Conservation (phyloP, 2,329 filamentous ascomycete genomes). For the Ophiosphaerella herpotricha region DNA sequence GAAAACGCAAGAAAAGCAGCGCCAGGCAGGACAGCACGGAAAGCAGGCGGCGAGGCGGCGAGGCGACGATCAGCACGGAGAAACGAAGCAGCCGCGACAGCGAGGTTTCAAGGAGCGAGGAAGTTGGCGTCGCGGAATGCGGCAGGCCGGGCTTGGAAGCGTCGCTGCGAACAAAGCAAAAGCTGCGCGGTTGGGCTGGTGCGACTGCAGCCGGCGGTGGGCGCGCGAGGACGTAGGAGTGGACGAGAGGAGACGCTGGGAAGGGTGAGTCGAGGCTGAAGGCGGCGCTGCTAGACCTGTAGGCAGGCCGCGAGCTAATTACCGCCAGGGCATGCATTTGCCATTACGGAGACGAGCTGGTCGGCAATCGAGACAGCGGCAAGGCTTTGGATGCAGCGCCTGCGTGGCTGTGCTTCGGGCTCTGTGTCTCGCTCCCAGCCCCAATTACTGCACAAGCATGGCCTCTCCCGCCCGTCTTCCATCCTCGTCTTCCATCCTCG, state of each 20-base stretch:
- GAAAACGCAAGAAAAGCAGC: conserved; percentile 13
- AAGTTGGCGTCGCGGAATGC: conserved; percentile 27
- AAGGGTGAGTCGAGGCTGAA: conserved; percentile 19
- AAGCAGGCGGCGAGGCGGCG: conserved; percentile 2
- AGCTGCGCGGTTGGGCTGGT: conserved; percentile 15
- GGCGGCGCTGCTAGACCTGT: conserved; percentile 12
- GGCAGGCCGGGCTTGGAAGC: conserved; percentile 14
- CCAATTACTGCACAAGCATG: no score
- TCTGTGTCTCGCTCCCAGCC: no score
- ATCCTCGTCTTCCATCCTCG: no score
- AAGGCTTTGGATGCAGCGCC: conserved; percentile 4
- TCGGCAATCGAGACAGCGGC: no score
- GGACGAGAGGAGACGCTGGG: conserved; percentile 23
- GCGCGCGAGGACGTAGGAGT: conserved; percentile 26
- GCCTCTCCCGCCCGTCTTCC: background rate
- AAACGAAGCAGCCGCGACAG: conserved; percentile 3
- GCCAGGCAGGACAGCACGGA: conserved; percentile 2
- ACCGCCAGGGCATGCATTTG: background rate
- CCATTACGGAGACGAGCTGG: no score
- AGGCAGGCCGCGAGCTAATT: conserved; percentile 2
- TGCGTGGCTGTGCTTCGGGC: conserved; percentile 14
- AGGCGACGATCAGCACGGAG: conserved; percentile 1
- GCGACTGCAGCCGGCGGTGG: conserved; percentile 13
- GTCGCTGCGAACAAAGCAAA: conserved; percentile 1
- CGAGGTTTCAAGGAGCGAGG: conserved; percentile 17